Percentiles rank a stretch among this genome's conserved stretches.
These are phyloP conservation scores for Diplotaxis tenuifolia DNA, from an alignment of 345 rosid species.

Conservation along the genomic window DNA sequence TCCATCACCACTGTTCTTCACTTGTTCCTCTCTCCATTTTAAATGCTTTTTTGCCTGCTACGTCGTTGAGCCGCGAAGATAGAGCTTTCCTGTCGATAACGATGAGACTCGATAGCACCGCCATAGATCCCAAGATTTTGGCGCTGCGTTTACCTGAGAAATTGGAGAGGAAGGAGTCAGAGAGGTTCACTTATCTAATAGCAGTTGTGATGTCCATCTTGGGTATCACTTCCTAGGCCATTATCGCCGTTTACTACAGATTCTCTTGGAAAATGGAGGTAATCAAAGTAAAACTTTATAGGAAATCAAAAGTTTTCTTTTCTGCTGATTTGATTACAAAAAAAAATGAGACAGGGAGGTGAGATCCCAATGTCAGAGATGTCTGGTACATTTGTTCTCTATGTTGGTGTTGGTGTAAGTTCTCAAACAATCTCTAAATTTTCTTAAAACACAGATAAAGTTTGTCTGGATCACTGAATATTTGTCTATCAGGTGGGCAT, in stretches of 20 bases:
- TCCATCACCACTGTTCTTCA: too few relatives aligned
- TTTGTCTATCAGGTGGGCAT: conserved; percentile 60
- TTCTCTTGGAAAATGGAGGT: conserved; percentile 93
- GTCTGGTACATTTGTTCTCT: conserved; percentile 86
- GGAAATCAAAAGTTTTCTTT: too few relatives aligned
- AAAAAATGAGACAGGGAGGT: conserved; percentile 49
- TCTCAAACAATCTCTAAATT: too few relatives aligned
- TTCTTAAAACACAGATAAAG: background rate
- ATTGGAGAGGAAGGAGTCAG: conserved; percentile 63
- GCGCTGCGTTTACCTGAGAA: conserved; percentile 48
- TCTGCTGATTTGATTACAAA: background rate
- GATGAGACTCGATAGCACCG: conserved; percentile 7
- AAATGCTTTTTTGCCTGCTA: conserved; percentile 49
- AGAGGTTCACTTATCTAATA: conserved; percentile 74
- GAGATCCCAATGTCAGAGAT: conserved; percentile 70
- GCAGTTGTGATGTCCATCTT: conserved; percentile 86
- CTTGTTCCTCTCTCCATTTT: conserved; percentile 23
- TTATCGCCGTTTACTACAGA: conserved; percentile 79
- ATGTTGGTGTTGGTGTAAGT: conserved; percentile 93
- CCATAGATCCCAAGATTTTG: conserved; percentile 28
- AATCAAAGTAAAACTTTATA: background rate
- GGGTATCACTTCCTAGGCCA: conserved; percentile 80
- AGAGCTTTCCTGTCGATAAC: conserved; percentile 36
- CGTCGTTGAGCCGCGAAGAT: conserved; percentile 56
- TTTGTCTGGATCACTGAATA: background rate